A percentile compares a stretch with the other conserved stretches of the same genome.
Conservation (phyloP, 345 rosid genomes). For the Hypericum androsaemum region DNA sequence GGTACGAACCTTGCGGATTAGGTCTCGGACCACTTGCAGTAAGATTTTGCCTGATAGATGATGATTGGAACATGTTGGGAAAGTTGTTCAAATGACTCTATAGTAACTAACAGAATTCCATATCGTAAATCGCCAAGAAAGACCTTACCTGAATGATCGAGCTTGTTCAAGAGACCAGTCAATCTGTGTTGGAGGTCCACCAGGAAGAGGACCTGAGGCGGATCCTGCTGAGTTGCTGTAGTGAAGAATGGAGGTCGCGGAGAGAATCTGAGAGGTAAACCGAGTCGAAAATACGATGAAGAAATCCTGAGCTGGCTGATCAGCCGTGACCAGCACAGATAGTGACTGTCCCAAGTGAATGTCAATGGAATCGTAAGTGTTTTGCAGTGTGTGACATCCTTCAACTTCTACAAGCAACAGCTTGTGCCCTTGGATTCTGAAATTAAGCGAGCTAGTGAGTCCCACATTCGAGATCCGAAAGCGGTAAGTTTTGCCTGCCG, state of each 20-base stretch:
- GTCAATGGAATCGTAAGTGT: neutral
- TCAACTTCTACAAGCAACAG: neutral
- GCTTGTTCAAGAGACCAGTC: constrained; percentile 1
- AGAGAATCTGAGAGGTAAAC: neutral
- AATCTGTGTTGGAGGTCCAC: neutral
- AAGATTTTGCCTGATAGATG: constrained; percentile 27
- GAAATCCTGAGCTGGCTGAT: constrained; percentile 1
- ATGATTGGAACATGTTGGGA: neutral
- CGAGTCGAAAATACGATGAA: neutral
- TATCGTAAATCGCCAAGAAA: neutral
- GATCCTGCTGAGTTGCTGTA: neutral
- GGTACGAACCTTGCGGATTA: constrained; percentile 44
- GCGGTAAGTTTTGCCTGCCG: neutral
- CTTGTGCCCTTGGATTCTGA: constrained; percentile 2
- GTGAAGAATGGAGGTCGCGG: neutral
- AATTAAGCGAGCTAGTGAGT: neutral
- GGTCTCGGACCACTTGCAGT: constrained; percentile 36
- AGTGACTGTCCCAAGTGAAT: neutral
- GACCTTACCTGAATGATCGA: neutral
- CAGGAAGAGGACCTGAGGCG: neutral
- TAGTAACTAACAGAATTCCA: neutral
- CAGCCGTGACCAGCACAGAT: constrained; percentile 1
- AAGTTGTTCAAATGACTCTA: neutral
- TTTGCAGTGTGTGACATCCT: constrained; percentile 1
- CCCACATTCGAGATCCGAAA: neutral